A percentile compares a stretch with the other conserved stretches of the same genome.
Evolutionary conservation across 2,329 filamentous ascomycete genomes (phyloP).

Genomic region (Daldinia eschscholtzii): DNA sequence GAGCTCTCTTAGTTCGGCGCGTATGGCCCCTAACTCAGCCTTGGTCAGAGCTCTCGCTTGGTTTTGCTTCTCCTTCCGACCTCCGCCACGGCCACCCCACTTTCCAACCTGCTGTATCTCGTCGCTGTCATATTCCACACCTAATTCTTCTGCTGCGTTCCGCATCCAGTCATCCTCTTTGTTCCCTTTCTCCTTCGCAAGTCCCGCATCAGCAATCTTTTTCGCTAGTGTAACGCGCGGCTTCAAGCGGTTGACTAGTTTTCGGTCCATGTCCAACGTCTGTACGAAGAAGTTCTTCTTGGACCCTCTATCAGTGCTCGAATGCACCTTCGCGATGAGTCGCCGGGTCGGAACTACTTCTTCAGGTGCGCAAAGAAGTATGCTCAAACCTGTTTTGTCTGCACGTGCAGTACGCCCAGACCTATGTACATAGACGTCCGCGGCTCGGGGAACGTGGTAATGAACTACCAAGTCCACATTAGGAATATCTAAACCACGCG

Average conservation of each 20-base stretch:
- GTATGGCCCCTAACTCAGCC: slow-evolving; percentile 76
- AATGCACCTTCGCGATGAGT: slow-evolving; percentile 89
- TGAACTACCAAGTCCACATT: slow-evolving; percentile 91
- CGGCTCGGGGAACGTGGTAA: slow-evolving; percentile 92
- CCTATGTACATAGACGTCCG: slow-evolving; percentile 94
- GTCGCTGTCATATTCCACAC: slow-evolving; percentile 92
- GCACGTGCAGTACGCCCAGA: slow-evolving; percentile 94
- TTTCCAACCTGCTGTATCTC: slow-evolving; percentile 77
- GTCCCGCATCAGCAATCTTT: slow-evolving; percentile 81
- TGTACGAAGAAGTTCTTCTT: slow-evolving; percentile 76
- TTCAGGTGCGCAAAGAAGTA: slow-evolving; percentile 90
- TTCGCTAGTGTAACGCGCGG: slow-evolving; percentile 86
- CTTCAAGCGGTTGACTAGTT: slow-evolving; percentile 80
- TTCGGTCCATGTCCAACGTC: slow-evolving; percentile 85
- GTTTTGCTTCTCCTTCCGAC: slow-evolving; percentile 80
- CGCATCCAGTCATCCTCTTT: slow-evolving; percentile 88
- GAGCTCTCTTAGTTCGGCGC: slow-evolving; percentile 78
- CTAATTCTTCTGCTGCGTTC: slow-evolving; percentile 88
- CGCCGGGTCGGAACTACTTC: slow-evolving; percentile 88
- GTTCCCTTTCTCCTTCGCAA: slow-evolving; percentile 88
- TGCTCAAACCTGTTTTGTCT: slow-evolving; percentile 79
- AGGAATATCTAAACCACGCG: slow-evolving; percentile 92
- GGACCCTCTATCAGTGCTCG: slow-evolving; percentile 61
- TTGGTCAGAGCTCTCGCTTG: slow-evolving; percentile 77
- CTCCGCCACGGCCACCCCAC: slow-evolving; percentile 76